Conservation (phyloP, 345 rosid genomes). For the Citrus hindsii region DNA sequence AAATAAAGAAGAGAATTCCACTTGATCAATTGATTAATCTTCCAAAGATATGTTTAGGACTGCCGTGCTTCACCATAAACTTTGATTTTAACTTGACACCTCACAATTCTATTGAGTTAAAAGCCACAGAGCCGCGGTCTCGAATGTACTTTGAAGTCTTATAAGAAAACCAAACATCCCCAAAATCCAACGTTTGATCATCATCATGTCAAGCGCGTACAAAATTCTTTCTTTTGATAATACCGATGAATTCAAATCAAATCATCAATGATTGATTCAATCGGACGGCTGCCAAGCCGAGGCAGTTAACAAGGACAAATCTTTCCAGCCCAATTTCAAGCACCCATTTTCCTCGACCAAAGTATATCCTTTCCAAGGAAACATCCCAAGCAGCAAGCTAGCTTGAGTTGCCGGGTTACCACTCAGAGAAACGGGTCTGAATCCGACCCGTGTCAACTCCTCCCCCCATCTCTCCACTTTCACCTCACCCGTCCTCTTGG, state of each 20-base stretch:
- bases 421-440: slow-evolving; percentile 63
- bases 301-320: slow-evolving; percentile 84
- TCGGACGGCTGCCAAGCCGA: slow-evolving; percentile 86
- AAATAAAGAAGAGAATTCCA: background rate
- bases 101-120: too few relatives aligned
- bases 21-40: background rate
- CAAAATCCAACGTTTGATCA: too few relatives aligned
- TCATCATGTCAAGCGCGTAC: background rate
- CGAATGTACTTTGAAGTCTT: too few relatives aligned
- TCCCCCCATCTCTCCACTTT: slow-evolving; percentile 79
- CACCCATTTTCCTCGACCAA: slow-evolving; percentile 75
- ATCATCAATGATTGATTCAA: slow-evolving; percentile 15
- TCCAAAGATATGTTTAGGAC: background rate
- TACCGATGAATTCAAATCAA: background rate
- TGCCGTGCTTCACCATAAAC: background rate
- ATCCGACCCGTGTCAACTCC: slow-evolving; percentile 68
- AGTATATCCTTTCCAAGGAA: slow-evolving; percentile 93
- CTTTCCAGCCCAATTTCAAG: slow-evolving; percentile 94
- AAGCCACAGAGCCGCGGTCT: too few relatives aligned
- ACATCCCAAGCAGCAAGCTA: slow-evolving; percentile 75
- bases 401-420: slow-evolving; percentile 95
- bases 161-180: too few relatives aligned
- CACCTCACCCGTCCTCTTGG: slow-evolving; percentile 69
- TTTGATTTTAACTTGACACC: background rate
- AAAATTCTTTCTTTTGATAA: background rate